Base-by-base conservation (phyloP, 371 early-diverging fungal genomes). In the Mortierella polycephala region DNA sequence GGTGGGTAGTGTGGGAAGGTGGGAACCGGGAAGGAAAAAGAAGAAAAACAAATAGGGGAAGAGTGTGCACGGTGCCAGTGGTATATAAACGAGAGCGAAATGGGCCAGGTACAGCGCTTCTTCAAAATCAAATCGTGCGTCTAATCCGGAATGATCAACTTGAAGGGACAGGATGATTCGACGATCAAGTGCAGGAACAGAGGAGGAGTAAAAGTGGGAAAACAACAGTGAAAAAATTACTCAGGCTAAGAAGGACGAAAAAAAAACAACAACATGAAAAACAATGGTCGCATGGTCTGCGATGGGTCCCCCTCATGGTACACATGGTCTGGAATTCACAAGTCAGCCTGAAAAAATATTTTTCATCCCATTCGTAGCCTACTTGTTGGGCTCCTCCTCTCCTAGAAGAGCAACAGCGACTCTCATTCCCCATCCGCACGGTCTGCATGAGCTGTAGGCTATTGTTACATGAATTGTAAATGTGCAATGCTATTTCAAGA, bases 281-380 rank as follows among this genome's bases (percentile, higher is more conserved):
- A 44, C n/a, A 54, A 55, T 39, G 63, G 69, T 63, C 53, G 62
- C 69, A 69, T 62, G 69, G 65, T 64, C 58, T 64, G 51, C 65
- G 30, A 64, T 64, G 64, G 56, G 16, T 55, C 14, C 53, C 54
- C 23, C 44, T 21, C 40, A 9, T 16, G 37, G 61, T 20, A 53
- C 52, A 42, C 50, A 61, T 47, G 44, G 45, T 20, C 51, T 30
- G 30, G 30, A 30, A 30, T 30, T 30, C 30, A 30, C 30, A 30
- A 30, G 30, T 30, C 30, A 30, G 30, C 30, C 1, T 2, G 30
- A 30, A 30, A 30, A 46, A 55, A 57, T 46, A 46, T 40, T 39
- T 30, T 1, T 30, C 30, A 4, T 30, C 30, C 4, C 30, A 30
- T 30, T 30, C 30, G 30, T 30, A 30, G 30, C 30, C 30, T 30